Evolutionary conservation across 202 grass and related monocot species (phyloP), one percentile per base, ranked within the genome.

Genomic region (Zizania palustris): DNA sequence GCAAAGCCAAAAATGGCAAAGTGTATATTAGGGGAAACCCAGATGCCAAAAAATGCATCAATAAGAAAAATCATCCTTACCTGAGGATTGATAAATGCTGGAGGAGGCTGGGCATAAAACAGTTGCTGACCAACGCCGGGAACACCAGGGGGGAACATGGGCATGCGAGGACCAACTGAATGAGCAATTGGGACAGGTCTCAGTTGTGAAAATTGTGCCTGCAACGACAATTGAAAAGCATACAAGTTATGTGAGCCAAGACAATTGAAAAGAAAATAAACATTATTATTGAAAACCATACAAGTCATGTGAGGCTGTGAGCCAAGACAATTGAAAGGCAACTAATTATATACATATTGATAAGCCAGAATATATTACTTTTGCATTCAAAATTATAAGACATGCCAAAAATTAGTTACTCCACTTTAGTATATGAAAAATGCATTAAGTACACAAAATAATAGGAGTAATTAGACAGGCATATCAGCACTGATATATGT

Each of bases 121-220:
- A 96, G 46, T 68, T 88, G 89, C 42, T 96, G 93, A 20, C 89
- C 93, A 81, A 92, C 88, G 75, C 88, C 88, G 55, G 82, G 89
- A 71, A 84, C 85, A 72, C 69, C 85, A 83, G 89, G 93, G 60
- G 87, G 90, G 57, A 86, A 96, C 82, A 96, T 81, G 38, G 89
- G 87, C 89, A 96, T 79, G 42, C 85, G 84, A 81, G 90, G 87
- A 75, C 86, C 89, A 67, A 90, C 78, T 12, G 86, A 49, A 49
- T 79, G 90, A 44, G 87, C 50, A 79, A 96, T 86, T 7, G 93
- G 69, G 57, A 90, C 87, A 77, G 84, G 89, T 43, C 83, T 89
- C 83, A 92, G 80, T 79, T 91, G 87, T 58, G 90, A 84, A 88
- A 90, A 92, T n/a, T 92, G 90, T 70, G 85, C 87, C 93, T 97